Evolutionary conservation across 2,329 filamentous ascomycete species (phyloP).

Genomic region (Fusarium haematococcum): DNA sequence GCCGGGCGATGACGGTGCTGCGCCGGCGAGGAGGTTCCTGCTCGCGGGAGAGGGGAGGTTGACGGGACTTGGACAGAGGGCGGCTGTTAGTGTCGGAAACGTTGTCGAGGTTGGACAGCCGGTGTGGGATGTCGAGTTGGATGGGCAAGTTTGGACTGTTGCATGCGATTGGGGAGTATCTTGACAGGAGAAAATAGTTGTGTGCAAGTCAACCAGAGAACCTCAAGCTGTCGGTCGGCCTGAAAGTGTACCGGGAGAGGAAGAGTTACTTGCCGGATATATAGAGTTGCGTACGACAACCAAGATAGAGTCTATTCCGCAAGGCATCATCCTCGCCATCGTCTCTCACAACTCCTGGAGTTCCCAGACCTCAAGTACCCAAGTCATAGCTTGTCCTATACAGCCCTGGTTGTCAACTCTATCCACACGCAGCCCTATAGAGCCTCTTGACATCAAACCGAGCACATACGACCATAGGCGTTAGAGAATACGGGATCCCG

Average conservation of each 20-base stretch:
- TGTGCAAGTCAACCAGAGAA: background rate
- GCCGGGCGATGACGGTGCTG: background rate
- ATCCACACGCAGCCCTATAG: background rate
- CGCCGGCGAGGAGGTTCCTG: slow-evolving; percentile 43
- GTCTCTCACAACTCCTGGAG: background rate
- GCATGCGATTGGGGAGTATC: slow-evolving; percentile 53
- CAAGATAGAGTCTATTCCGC: background rate
- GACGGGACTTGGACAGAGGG: slow-evolving; percentile 50
- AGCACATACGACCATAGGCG: slow-evolving; percentile 31
- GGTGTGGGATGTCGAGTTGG: slow-evolving; percentile 53
- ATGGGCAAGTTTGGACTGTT: slow-evolving; percentile 51
- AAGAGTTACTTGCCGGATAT: background rate
- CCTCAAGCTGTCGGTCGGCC: background rate
- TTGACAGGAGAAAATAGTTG: slow-evolving; percentile 4
- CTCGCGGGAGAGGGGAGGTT: slow-evolving; percentile 54
- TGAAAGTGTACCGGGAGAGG: background rate
- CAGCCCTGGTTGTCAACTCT: background rate
- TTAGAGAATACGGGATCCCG: slow-evolving; percentile 33
- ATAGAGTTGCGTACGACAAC: background rate
- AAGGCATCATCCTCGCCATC: background rate
- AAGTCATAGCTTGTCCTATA: background rate
- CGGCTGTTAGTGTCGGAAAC: slow-evolving; percentile 45
- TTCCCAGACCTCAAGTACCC: background rate
- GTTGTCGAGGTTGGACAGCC: slow-evolving; percentile 51
- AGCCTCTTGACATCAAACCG: background rate